These are phyloP conservation scores for Hypoxylon sp. DNA, from an alignment of 2,329 filamentous ascomycete species.

Conservation along the genomic window DNA sequence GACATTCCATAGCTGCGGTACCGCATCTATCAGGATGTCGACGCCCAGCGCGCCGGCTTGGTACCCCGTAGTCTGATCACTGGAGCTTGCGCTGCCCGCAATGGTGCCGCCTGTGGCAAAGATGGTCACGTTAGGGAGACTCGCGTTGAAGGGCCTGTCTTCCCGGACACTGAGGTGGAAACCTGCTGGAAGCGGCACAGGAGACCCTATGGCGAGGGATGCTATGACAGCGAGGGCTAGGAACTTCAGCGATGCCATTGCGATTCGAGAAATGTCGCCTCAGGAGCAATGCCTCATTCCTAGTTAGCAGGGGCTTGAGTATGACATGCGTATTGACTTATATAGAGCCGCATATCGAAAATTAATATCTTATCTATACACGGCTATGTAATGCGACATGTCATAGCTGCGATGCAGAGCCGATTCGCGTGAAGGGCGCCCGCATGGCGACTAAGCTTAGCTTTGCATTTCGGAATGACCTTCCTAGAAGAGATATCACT, in stretches of 20 bases:
- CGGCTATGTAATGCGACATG: slow-evolving; percentile 22
- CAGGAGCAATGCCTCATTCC: not conserved
- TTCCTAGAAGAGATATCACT: slow-evolving; percentile 24
- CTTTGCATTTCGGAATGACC: slow-evolving; percentile 13
- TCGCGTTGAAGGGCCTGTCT: slow-evolving; percentile 55
- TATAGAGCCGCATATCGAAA: slow-evolving; percentile 21
- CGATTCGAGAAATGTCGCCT: slow-evolving; percentile 3
- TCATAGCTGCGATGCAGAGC: slow-evolving; percentile 9
- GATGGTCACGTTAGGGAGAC: slow-evolving; percentile 69
- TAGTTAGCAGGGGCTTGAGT: not conserved
- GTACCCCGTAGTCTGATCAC: slow-evolving; percentile 63
- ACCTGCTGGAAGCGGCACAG: slow-evolving; percentile 20
- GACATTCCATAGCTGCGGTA: slow-evolving; percentile 68
- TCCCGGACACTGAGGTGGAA: slow-evolving; percentile 30
- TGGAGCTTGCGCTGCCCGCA: slow-evolving; percentile 65
- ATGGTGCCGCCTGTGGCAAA: slow-evolving; percentile 73
- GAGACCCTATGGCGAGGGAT: slow-evolving; percentile 18
- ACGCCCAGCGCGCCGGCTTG: slow-evolving; percentile 62
- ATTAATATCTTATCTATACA: slow-evolving; percentile 13
- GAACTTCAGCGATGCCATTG: slow-evolving; percentile 25
- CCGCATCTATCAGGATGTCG: slow-evolving; percentile 66
- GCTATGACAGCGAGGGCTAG: slow-evolving; percentile 12
- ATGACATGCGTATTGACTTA: slow-evolving; percentile 4
- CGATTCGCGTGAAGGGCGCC: not conserved
- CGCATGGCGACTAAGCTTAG: slow-evolving; percentile 14